Evolutionary conservation across 78 protist species (phyloP).

Genomic region (Tieghemostelium lacteum): DNA sequence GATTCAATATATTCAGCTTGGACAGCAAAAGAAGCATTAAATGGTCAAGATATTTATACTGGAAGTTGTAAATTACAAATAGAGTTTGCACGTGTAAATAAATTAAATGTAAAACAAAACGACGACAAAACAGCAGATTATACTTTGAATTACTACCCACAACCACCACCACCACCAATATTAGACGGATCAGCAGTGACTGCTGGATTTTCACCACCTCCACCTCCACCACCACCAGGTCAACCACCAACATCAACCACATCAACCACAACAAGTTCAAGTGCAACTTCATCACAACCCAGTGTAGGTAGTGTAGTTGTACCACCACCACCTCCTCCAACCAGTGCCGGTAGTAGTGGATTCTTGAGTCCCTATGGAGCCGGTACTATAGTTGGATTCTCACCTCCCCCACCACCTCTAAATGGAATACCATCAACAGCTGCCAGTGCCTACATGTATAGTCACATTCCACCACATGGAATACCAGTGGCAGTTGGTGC

Average conservation of each 20-base stretch:
- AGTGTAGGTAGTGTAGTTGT: neutral
- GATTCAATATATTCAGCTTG: conserved; percentile 74
- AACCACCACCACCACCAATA: neutral
- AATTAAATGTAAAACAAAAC: conserved; percentile 65
- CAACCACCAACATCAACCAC: neutral
- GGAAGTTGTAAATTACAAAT: conserved; percentile 78
- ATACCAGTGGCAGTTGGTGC: neutral
- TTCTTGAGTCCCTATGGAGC: neutral
- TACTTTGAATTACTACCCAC: conserved; percentile 24
- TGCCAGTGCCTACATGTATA: conserved; percentile 5
- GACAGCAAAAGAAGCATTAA: conserved; percentile 70
- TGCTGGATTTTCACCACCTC: neutral
- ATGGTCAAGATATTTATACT: conserved; percentile 81
- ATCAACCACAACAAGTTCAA: neutral
- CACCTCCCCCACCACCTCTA: neutral
- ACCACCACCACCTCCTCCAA: neutral
- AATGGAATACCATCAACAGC: conserved; percentile 10
- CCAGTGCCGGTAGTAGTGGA: too few relatives aligned
- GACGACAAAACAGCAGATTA: conserved; percentile 76
- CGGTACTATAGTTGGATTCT: neutral
- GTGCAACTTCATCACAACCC: neutral
- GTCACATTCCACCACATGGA: conserved; percentile 5
- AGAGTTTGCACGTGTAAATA: conserved; percentile 57
- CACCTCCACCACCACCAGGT: too few relatives aligned
- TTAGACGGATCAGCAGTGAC: neutral